A percentile compares a stretch with the other conserved stretches of the same genome.
phyloP scores from a whole-genome alignment of 2,329 filamentous ascomycete species.

The Biscogniauxia mediterranea region DNA sequence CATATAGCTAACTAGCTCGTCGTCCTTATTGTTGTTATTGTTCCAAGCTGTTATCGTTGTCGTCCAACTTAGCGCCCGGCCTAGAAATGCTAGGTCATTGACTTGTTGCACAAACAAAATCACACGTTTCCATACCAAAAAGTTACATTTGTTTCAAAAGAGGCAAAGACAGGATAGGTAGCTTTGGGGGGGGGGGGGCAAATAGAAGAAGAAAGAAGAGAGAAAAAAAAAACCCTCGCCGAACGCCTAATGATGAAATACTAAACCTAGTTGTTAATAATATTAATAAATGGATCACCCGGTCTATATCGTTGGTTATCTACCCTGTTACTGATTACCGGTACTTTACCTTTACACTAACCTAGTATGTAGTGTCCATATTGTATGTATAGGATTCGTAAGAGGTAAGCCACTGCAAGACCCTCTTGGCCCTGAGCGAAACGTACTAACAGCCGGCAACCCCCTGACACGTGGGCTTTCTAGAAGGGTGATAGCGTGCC shows the following conservation, averaged over 20 bases:
- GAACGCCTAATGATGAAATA: background rate
- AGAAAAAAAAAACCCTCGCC: background rate
- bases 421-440: background rate
- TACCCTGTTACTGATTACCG: no score
- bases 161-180: background rate
- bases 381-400: background rate
- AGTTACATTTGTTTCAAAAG: background rate
- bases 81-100: background rate
- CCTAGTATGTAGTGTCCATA: no score
- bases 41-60: background rate
- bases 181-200: no score
- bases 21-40: no score
- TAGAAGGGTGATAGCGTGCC: conserved; percentile 22
- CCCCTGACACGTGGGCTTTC: conserved; percentile 29
- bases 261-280: background rate
- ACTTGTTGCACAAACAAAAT: background rate
- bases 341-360: background rate
- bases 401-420: background rate
- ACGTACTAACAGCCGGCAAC: background rate
- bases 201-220: background rate
- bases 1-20: background rate
- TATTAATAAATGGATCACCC: background rate
- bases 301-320: background rate
- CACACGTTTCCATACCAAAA: background rate
- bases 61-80: background rate